These are phyloP conservation scores for Hygrocybe coccinea DNA, from an alignment of 768 basidiomycete genomes.

Conservation along the genomic window DNA sequence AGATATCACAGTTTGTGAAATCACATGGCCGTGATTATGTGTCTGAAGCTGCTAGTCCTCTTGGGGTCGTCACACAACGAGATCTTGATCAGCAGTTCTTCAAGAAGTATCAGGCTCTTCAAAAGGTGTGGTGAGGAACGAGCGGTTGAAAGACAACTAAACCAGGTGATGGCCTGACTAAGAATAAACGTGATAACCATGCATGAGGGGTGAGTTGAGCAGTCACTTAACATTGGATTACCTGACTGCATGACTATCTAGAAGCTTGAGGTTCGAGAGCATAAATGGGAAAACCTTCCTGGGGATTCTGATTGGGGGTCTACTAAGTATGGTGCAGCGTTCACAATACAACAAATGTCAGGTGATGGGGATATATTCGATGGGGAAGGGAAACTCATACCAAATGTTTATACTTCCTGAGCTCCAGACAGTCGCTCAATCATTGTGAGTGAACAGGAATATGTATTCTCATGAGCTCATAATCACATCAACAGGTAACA, in stretches of 20 bases:
- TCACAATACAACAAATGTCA: constrained; percentile 11
- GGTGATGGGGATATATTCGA: constrained; percentile 13
- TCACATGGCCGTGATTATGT: not conserved
- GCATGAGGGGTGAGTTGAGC: not conserved
- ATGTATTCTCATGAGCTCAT: not conserved
- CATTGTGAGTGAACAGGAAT: not conserved
- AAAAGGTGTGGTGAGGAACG: not conserved
- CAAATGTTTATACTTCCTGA: too few relatives aligned
- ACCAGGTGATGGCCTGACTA: not conserved
- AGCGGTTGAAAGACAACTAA: not conserved
- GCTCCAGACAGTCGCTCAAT: too few relatives aligned
- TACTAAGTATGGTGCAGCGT: constrained; percentile 12
- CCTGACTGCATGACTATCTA: constrained; percentile 7
- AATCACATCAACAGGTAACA: constrained; percentile 1
- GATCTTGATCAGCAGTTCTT: not conserved
- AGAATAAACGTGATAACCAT: not conserved
- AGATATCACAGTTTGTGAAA: too few relatives aligned
- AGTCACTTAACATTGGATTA: not conserved
- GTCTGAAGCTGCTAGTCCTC: not conserved
- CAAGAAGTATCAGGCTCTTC: not conserved
- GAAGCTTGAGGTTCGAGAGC: constrained; percentile 11
- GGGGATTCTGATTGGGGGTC: not conserved
- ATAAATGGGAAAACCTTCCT: constrained; percentile 5
- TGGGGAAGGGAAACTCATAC: constrained; percentile 1
- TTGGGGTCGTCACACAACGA: not conserved